Conservation (phyloP, 805 yeast species). For the Kluyveromyces wickerhamii region DNA sequence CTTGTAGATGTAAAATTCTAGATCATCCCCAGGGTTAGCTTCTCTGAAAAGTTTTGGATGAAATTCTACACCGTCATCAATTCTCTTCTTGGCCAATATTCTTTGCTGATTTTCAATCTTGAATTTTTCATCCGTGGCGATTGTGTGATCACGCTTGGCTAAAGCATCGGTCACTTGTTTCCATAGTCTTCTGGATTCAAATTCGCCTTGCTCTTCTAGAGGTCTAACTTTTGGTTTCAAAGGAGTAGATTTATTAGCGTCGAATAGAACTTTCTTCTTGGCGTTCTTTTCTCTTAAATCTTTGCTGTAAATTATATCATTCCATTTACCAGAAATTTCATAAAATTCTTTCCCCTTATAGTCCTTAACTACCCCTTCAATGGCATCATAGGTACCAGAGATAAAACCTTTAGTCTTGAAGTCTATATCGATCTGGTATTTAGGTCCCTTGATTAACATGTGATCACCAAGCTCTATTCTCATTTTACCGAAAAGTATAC, state of each 20-base stretch:
- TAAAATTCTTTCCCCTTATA: conserved; percentile 47
- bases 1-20: conserved; percentile 64
- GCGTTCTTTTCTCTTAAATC: conserved; percentile 38
- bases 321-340: conserved; percentile 88
- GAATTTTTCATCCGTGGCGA: conserved; percentile 84
- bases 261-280: conserved; percentile 46
- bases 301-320: conserved; percentile 68
- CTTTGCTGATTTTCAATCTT: conserved; percentile 87
- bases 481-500: conserved; percentile 83
- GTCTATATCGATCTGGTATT: conserved; percentile 70
- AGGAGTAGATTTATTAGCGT: conserved; percentile 48
- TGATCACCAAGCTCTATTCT: conserved; percentile 91
- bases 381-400: conserved; percentile 84
- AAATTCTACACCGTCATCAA: conserved; percentile 72
- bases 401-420: conserved; percentile 94
- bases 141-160: conserved; percentile 66
- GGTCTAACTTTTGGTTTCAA: conserved; percentile 68
- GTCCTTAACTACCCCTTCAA: conserved; percentile 63
- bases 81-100: conserved; percentile 57
- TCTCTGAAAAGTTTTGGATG: conserved; percentile 69
- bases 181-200: conserved; percentile 84
- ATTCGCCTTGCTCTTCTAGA: conserved; percentile 65
- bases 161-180: conserved; percentile 71
- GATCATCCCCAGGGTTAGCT: conserved; percentile 35
- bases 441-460: conserved; percentile 61